Evolutionary conservation across 1,284 basidiomycete genomes (phyloP).

Genomic region (Fomes fomentarius): DNA sequence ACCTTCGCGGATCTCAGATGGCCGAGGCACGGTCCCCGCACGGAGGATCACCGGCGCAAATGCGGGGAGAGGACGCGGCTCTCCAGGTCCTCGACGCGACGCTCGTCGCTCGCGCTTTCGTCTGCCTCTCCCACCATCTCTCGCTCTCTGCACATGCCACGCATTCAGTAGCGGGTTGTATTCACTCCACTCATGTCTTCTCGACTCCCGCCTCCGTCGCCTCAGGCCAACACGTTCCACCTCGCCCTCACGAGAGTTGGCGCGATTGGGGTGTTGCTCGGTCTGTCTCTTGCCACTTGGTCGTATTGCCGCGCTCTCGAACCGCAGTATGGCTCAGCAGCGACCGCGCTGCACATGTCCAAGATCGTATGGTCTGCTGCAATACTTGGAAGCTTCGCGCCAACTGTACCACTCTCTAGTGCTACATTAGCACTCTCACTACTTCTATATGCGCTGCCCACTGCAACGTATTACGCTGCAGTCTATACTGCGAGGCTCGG

Average conservation of each 20-base stretch:
- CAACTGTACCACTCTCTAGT: conserved; percentile 33
- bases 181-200: conserved; percentile 18
- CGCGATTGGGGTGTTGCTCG: conserved; percentile 35
- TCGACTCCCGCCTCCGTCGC: conserved; percentile 7
- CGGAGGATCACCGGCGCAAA: conserved; percentile 17
- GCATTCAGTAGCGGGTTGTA: conserved; percentile 4
- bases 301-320: conserved; percentile 56
- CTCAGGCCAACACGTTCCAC: conserved; percentile 17
- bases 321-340: conserved; percentile 60
- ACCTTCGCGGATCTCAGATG: conserved; percentile 21
- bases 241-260: conserved; percentile 26
- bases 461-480: conserved; percentile 64
- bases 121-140: conserved; percentile 5
- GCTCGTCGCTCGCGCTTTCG: neutral
- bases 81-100: neutral
- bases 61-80: neutral
- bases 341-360: conserved; percentile 50
- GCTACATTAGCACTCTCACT: conserved; percentile 45
- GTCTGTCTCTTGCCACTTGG: conserved; percentile 55
- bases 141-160: conserved; percentile 10
- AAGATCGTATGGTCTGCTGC: conserved; percentile 45
- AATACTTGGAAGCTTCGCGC: conserved; percentile 39
- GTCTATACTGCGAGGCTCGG: conserved; percentile 55
- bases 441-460: conserved; percentile 57
- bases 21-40: neutral